Evolutionary conservation across 2,329 filamentous ascomycete species (phyloP).

Genomic region (Mycocentrospora acerina): DNA sequence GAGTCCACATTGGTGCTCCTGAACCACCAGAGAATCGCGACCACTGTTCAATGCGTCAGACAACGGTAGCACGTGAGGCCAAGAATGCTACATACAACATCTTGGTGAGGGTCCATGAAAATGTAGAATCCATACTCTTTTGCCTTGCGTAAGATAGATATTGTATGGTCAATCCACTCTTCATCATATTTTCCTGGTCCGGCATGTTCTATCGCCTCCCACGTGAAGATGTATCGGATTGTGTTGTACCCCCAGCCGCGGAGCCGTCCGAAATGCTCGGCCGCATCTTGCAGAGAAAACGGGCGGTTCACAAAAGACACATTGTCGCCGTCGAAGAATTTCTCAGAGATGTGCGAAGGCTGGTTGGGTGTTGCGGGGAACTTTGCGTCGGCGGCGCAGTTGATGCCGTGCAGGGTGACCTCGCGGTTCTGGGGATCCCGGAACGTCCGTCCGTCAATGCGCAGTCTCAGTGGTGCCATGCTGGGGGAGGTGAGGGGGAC

Average conservation of each 20-base stretch:
- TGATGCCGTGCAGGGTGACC: constrained; percentile 89
- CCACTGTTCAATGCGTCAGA: constrained; percentile 61
- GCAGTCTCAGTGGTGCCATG: constrained; percentile 76
- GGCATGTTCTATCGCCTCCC: constrained; percentile 95
- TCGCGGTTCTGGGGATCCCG: constrained; percentile 80
- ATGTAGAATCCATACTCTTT: constrained; percentile 92
- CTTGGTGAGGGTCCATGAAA: constrained; percentile 98
- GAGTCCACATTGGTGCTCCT: constrained; percentile 94
- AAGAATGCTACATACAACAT: constrained; percentile 67
- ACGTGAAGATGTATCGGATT: constrained; percentile 95
- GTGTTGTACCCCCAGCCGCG: constrained; percentile 94
- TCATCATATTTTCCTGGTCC: constrained; percentile 93
- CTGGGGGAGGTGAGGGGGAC: constrained; percentile 1
- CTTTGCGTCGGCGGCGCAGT: constrained; percentile 88
- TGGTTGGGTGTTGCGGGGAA: constrained; percentile 78
- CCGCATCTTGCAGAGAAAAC: constrained; percentile 79
- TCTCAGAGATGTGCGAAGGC: constrained; percentile 73
- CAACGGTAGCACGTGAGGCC: neutral
- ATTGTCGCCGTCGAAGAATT: constrained; percentile 90
- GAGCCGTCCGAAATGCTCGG: constrained; percentile 80
- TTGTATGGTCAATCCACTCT: constrained; percentile 88
- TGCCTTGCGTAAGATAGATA: constrained; percentile 77
- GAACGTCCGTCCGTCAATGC: constrained; percentile 83
- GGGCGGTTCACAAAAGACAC: constrained; percentile 87
- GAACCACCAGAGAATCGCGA: constrained; percentile 92